phyloP scores from a whole-genome alignment of 345 rosid species.

The Citrus inodora region DNA sequence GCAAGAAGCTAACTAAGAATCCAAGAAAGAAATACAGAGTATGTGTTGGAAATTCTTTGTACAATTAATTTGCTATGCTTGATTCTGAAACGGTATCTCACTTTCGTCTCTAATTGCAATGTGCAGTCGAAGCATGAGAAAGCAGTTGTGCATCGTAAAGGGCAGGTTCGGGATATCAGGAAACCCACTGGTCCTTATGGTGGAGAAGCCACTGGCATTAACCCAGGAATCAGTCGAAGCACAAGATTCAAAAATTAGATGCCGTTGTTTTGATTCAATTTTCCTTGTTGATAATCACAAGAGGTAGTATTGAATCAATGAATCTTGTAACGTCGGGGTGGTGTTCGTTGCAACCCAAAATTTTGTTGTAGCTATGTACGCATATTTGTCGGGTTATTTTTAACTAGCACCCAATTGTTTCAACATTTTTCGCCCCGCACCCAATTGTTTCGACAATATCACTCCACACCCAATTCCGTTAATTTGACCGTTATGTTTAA shows the following conservation, averaged over 20 bases:
- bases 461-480: too few species aligned
- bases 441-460: too few species aligned
- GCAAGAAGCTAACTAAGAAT: constrained; percentile 60
- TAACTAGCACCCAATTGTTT: too few species aligned
- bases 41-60: not conserved
- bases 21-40: constrained; percentile 90
- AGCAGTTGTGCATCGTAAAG: constrained; percentile 40
- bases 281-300: not conserved
- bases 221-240: constrained; percentile 59
- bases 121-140: constrained; percentile 50
- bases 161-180: constrained; percentile 58
- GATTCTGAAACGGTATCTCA: not conserved
- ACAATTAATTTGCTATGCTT: not conserved
- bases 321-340: not conserved
- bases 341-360: not conserved
- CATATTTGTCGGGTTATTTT: too few species aligned
- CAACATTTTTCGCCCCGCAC: too few species aligned
- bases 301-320: not conserved
- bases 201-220: constrained; percentile 73
- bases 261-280: not conserved
- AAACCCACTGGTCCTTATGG: constrained; percentile 52
- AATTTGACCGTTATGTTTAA: too few species aligned
- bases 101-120: not conserved
- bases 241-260: constrained; percentile 47
- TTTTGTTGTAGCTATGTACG: not conserved